Base-by-base conservation (phyloP, 805 yeast species). In the Lipomyces kockii region DNA sequence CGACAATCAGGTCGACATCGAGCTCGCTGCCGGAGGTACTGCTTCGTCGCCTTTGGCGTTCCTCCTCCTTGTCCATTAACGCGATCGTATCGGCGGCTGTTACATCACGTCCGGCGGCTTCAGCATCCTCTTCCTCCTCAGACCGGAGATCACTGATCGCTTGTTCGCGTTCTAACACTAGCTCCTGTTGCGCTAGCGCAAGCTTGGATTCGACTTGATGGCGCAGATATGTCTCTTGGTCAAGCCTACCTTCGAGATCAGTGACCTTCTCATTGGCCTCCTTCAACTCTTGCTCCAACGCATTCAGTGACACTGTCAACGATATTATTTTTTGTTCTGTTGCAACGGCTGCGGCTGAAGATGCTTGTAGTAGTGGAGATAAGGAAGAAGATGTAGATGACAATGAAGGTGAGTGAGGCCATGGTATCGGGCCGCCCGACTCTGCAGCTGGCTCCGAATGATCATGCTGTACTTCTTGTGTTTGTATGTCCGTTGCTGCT, bases 81-180 rank as follows among this genome's bases (percentile, higher is more conserved):
- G 65, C 71, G 56, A 67, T 60, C 20, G 68, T 54, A 57, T 69
- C 72, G n/a, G 70, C 70, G 7, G 68, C 68, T 22, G 67, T 61
- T 22, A 27, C 62, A 39, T 57, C 63, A 27, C 51, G 65, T 22
- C 20, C 65, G n/a, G n/a, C 43, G 20, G 39, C 22, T 22, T 52
- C 60, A 35, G 51, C 67, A n/a, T 27, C 62, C n/a, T 63, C 68
- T 20, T 64, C 61, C 14, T 57, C 64, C 34, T 60, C 65, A 3
- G 63, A 62, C 37, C 60, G 39, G 20, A 68, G 46, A 14, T 68
- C 71, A 20, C 63, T 57, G 52, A 64, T 64, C 29, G 70, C 70
- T 49, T 67, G 64, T 34, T 62, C 66, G 2, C 72, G 65, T 56
- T 69, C 72, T 9, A 63, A 32, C 32, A 67, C 72, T 46, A 67